Percentiles rank a stretch among this genome's conserved stretches.
Conservation (phyloP, 352 stramenopile genomes). For the Hyphochytrium catenoides region DNA sequence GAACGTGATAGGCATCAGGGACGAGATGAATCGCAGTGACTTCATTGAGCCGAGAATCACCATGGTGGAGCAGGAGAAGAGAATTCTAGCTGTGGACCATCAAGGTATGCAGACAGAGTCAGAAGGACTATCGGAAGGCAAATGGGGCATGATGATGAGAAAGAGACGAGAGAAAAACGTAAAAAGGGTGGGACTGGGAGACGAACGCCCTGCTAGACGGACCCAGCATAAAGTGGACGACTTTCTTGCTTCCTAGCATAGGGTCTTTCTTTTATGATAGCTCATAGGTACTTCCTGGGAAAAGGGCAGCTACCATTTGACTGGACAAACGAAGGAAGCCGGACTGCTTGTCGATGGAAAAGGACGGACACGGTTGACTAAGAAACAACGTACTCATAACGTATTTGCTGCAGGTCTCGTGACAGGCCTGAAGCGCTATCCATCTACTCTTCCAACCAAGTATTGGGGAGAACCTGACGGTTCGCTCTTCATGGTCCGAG, state of each 20-base stretch:
- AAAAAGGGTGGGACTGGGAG: background rate
- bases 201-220: constrained; percentile 6
- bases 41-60: constrained; percentile 64
- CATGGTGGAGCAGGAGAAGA: constrained; percentile 11
- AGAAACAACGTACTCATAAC: constrained; percentile 18
- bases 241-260: no score
- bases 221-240: constrained; percentile 2
- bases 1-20: constrained; percentile 48
- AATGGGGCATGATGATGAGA: no score
- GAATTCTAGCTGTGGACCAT: no score
- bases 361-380: no score
- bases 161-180: constrained; percentile 4
- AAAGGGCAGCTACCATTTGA: no score
- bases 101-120: no score
- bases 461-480: constrained; percentile 59
- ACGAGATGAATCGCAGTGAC: constrained; percentile 48
- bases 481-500: constrained; percentile 49
- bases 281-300: no score
- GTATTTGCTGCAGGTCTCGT: constrained; percentile 33
- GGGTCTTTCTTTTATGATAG: no score
- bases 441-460: constrained; percentile 39
- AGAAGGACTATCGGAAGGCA: no score
- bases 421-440: constrained; percentile 27
- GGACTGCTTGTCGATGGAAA: no score
- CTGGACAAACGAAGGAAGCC: no score